Conservation (phyloP, 148 eudicot species). For the Rhododendron ovatum region DNA sequence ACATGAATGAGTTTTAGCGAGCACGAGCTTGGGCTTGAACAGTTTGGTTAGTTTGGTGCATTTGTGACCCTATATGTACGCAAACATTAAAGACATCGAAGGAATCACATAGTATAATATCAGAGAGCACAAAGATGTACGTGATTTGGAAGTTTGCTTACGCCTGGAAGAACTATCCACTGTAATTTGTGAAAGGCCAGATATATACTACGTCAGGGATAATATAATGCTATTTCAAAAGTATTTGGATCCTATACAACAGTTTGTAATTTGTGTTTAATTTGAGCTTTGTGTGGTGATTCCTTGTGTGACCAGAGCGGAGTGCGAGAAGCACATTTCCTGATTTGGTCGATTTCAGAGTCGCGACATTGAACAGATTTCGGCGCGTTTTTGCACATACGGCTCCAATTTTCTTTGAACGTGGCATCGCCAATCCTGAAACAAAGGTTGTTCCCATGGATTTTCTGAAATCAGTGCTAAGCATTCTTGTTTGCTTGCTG, state of each 20-base stretch:
- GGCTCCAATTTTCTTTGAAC: conserved; percentile 93
- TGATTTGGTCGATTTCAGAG: conserved; percentile 65
- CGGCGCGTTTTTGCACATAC: conserved; percentile 83
- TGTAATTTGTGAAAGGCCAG: no score
- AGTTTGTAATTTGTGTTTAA: not conserved
- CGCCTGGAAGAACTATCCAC: no score
- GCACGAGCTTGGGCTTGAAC: not conserved
- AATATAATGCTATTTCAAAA: no score
- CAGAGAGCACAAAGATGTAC: not conserved
- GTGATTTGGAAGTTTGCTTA: not conserved
- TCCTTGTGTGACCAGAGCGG: conserved; percentile 45
- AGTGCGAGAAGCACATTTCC: conserved; percentile 99
- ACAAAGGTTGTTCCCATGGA: conserved; percentile 48
- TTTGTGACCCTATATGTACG: not conserved
- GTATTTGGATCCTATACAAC: not conserved
- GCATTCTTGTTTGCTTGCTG: not conserved
- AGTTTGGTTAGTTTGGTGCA: not conserved
- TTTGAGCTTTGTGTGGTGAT: not conserved
- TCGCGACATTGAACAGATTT: conserved; percentile 72
- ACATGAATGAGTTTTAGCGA: not conserved
- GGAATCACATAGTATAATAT: not conserved
- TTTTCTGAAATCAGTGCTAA: not conserved
- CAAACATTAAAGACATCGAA: not conserved
- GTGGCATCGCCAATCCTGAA: conserved; percentile 83
- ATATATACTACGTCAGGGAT: no score